Percentiles rank a stretch among this genome's conserved stretches.
phyloP scores from a whole-genome alignment of 2,329 filamentous ascomycete genomes.

The Lachnellula willkommii region DNA sequence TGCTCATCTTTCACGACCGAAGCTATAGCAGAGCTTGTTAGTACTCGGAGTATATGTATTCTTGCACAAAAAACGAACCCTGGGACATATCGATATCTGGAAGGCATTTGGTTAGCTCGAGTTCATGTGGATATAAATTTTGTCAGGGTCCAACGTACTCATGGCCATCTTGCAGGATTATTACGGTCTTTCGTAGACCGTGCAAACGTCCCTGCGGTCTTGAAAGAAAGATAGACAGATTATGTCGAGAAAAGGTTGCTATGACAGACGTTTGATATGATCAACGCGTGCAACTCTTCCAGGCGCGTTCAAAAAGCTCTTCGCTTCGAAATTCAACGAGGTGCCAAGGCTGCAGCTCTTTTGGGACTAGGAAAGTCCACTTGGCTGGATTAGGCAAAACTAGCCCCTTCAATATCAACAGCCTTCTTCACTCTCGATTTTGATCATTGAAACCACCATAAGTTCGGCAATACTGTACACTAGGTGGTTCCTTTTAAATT shows the following conservation, averaged over 20 bases:
- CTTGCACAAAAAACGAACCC: slow-evolving; percentile 50
- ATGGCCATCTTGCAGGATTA: slow-evolving; percentile 48
- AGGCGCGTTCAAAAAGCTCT: slow-evolving; percentile 22
- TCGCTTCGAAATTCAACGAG: slow-evolving; percentile 13
- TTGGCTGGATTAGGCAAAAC: not conserved
- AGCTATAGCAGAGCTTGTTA: slow-evolving; percentile 39
- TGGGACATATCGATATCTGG: slow-evolving; percentile 78
- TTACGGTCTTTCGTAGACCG: slow-evolving; percentile 15
- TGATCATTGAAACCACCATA: no score
- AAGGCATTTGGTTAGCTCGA: slow-evolving; percentile 22
- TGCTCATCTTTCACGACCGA: slow-evolving; percentile 92
- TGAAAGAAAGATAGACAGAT: not conserved
- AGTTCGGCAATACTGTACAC: no score
- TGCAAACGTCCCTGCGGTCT: slow-evolving; percentile 2
- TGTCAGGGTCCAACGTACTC: slow-evolving; percentile 42
- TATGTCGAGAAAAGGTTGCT: slow-evolving; percentile 6
- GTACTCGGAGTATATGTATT: slow-evolving; percentile 4
- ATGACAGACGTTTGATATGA: slow-evolving; percentile 8
- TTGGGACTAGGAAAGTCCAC: not conserved
- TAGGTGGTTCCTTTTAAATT: no score
- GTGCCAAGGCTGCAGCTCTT: slow-evolving; percentile 10
- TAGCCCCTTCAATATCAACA: not conserved
- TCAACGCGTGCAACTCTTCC: slow-evolving; percentile 17
- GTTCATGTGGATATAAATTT: slow-evolving; percentile 22
- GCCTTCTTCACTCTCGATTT: not conserved